Percentiles rank a stretch among this genome's conserved stretches.
phyloP scores from a whole-genome alignment of 352 stramenopile species.

The Phytophthora palmivora region DNA sequence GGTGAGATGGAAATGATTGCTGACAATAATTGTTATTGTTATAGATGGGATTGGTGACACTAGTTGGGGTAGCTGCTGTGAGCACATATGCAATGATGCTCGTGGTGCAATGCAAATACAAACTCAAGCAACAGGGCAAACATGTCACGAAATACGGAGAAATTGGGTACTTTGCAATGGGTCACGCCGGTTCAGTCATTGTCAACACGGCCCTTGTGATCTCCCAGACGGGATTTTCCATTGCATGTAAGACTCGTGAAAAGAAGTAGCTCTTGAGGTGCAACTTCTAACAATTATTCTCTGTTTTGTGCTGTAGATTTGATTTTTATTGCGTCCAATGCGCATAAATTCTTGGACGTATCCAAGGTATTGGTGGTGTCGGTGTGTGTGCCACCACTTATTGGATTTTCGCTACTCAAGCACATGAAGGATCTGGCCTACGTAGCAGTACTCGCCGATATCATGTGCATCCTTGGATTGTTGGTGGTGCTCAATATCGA shows the following conservation, averaged over 20 bases:
- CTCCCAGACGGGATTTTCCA: constrained; percentile 90
- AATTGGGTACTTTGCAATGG: constrained; percentile 84
- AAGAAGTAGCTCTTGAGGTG: no score
- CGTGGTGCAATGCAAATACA: constrained; percentile 85
- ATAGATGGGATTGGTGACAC: constrained; percentile 65
- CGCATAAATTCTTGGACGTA: constrained; percentile 74
- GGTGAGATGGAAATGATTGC: neutral
- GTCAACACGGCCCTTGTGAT: constrained; percentile 90
- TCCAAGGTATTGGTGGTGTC: constrained; percentile 64
- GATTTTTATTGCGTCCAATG: constrained; percentile 93
- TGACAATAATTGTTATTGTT: constrained; percentile 3
- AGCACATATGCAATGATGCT: constrained; percentile 81
- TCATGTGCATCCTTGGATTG: constrained; percentile 89
- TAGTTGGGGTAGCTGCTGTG: constrained; percentile 55
- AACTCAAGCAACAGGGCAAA: constrained; percentile 59
- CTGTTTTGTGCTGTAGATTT: constrained; percentile 58
- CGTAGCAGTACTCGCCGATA: constrained; percentile 89
- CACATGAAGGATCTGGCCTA: constrained; percentile 91
- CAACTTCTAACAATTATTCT: neutral
- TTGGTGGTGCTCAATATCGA: constrained; percentile 87
- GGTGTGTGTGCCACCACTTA: constrained; percentile 69
- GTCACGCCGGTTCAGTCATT: constrained; percentile 62
- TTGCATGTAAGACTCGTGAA: constrained; percentile 67
- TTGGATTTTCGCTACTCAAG: constrained; percentile 83
- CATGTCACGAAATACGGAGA: constrained; percentile 83